These are phyloP conservation scores for Aspergillus kassunensis DNA, from an alignment of 495 filamentous ascomycete genomes.

Conservation along the genomic window DNA sequence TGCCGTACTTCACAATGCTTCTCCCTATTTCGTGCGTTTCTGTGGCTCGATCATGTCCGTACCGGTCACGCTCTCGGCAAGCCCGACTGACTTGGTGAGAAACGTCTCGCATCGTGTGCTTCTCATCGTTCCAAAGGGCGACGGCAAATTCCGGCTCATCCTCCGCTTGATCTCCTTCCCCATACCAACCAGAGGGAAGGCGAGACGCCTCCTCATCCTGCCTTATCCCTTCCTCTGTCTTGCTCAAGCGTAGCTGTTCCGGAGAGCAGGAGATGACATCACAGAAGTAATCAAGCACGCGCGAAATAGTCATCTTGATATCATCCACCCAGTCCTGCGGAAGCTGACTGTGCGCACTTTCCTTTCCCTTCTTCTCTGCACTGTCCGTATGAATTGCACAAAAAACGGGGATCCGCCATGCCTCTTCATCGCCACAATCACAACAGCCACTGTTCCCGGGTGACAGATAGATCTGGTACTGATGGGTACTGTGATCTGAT, in stretches of 20 bases:
- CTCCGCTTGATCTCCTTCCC: conserved; percentile 51
- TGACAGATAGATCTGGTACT: conserved; percentile 79
- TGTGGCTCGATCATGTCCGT: conserved; percentile 69
- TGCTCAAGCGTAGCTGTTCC: conserved; percentile 83
- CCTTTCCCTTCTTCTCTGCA: conserved; percentile 59
- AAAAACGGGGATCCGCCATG: conserved; percentile 81
- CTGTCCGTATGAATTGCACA: conserved; percentile 86
- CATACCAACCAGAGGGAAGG: conserved; percentile 70
- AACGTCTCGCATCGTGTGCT: conserved; percentile 93
- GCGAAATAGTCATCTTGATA: conserved; percentile 78
- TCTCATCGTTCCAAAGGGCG: conserved; percentile 98
- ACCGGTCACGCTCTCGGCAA: conserved; percentile 65
- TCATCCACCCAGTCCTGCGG: conserved; percentile 68
- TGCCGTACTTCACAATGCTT: conserved; percentile 73
- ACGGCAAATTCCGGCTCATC: conserved; percentile 72
- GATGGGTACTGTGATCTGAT: conserved; percentile 91
- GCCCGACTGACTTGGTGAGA: conserved; percentile 83
- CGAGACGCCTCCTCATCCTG: conserved; percentile 78
- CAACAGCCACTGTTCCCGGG: conserved; percentile 92
- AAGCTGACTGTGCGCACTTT: conserved; percentile 49
- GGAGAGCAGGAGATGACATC: conserved; percentile 98
- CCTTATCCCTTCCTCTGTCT: conserved; percentile 72
- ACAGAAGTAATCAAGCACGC: conserved; percentile 87
- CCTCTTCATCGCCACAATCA: conserved; percentile 93
- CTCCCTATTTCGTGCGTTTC: conserved; percentile 86